These are phyloP conservation scores for Pleomassaria siparia DNA, from an alignment of 2,329 filamentous ascomycete genomes.

Conservation along the genomic window DNA sequence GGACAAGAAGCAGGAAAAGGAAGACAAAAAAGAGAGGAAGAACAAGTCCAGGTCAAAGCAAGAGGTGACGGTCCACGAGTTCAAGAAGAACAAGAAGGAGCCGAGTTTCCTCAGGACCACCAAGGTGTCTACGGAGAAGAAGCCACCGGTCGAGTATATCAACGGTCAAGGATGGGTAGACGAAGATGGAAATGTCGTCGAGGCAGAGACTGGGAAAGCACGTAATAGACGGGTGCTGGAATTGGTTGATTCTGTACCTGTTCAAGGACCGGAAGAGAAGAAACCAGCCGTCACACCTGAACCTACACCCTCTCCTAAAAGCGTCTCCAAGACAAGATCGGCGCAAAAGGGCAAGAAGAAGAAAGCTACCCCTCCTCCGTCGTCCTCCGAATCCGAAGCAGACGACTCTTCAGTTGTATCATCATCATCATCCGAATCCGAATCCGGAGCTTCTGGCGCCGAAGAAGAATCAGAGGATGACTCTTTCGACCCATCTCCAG, in stretches of 20 bases:
- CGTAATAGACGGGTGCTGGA: constrained; percentile 36
- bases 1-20: constrained; percentile 51
- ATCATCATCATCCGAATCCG: constrained; percentile 38
- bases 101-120: constrained; percentile 75
- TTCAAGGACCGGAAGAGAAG: constrained; percentile 15
- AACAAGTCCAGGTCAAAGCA: constrained; percentile 50
- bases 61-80: constrained; percentile 80
- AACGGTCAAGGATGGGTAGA: constrained; percentile 90
- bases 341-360: constrained; percentile 22
- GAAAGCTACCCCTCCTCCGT: constrained; percentile 25
- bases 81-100: constrained; percentile 79
- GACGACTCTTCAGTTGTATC: constrained; percentile 41
- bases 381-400: constrained; percentile 25
- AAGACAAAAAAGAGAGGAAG: constrained; percentile 64
- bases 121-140: constrained; percentile 46
- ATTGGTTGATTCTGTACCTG: constrained; percentile 25
- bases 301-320: constrained; percentile 12
- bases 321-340: constrained; percentile 15
- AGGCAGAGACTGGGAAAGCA: constrained; percentile 51
- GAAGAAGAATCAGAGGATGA: constrained; percentile 25
- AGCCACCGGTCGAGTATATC: constrained; percentile 66
- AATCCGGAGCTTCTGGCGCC: constrained; percentile 5
- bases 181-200: constrained; percentile 72
- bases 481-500: constrained; percentile 17
- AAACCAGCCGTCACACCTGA: constrained; percentile 15